These are phyloP conservation scores for Hypomontagnella submonticulosa DNA, from an alignment of 495 filamentous ascomycete species.

Conservation along the genomic window DNA sequence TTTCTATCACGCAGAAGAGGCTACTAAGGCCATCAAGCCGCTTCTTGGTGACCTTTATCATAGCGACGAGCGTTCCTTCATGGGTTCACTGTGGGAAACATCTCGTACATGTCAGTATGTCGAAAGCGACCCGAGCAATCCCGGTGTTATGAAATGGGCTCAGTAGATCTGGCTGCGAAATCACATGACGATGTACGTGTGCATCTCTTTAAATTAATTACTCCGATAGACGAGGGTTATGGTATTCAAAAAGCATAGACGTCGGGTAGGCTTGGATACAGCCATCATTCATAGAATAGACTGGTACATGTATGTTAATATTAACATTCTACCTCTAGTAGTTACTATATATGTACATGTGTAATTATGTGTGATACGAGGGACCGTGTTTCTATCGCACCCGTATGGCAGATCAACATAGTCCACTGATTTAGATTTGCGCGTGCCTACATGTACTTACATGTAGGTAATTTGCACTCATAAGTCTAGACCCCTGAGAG, in stretches of 20 bases:
- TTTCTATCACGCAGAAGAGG: conserved; percentile 73
- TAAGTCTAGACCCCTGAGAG: too few relatives aligned
- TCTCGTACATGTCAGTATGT: conserved; percentile 39
- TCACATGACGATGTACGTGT: conserved; percentile 1
- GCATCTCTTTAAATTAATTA: background rate
- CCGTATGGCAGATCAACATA: too few relatives aligned
- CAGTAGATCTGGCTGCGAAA: conserved; percentile 13
- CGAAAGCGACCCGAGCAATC: conserved; percentile 37
- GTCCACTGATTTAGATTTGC: too few relatives aligned
- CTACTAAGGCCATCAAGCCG: conserved; percentile 68
- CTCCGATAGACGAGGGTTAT: background rate
- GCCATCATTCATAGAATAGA: conserved; percentile 23
- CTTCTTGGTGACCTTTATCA: conserved; percentile 69
- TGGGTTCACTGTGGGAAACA: conserved; percentile 33
- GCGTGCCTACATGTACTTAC: too few relatives aligned
- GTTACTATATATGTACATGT: too few relatives aligned
- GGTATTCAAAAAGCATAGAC: conserved; percentile 14
- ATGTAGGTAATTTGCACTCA: too few relatives aligned
- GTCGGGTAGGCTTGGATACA: conserved; percentile 13
- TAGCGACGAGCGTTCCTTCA: conserved; percentile 47
- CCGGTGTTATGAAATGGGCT: conserved; percentile 40
- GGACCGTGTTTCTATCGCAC: too few relatives aligned
- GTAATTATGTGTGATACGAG: too few relatives aligned
- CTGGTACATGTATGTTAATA: conserved; percentile 5
- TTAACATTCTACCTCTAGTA: conserved; percentile 1